Conservation (phyloP, 331 rosid species). For the Rosa hybrid region DNA sequence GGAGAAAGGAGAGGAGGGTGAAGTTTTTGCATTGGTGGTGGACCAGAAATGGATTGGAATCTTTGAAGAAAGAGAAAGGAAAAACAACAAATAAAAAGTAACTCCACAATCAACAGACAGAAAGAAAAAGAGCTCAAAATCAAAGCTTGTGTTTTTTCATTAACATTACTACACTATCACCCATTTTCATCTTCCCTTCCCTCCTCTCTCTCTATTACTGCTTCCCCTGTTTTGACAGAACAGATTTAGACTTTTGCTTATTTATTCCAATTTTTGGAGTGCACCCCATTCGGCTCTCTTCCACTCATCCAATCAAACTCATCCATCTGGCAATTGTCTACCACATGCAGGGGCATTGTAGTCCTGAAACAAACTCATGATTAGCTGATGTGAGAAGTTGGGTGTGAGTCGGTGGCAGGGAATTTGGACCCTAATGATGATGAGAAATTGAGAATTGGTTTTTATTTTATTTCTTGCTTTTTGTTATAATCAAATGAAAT, state of each 20-base stretch:
- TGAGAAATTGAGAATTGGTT: not conserved
- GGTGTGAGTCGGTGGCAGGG: slow-evolving; percentile 11
- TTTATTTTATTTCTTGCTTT: not conserved
- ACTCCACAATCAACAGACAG: slow-evolving; percentile 20
- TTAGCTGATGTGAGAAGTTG: slow-evolving; percentile 7
- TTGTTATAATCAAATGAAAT: not conserved
- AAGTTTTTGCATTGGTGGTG: slow-evolving; percentile 52
- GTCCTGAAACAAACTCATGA: not conserved
- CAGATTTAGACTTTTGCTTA: not conserved
- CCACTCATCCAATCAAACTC: not conserved
- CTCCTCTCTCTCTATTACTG: not conserved
- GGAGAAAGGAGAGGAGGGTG: slow-evolving; percentile 35
- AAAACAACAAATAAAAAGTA: slow-evolving; percentile 18
- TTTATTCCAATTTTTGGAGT: slow-evolving; percentile 10
- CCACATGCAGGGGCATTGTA: slow-evolving; percentile 9
- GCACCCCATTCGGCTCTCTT: not conserved
- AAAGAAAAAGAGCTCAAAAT: slow-evolving; percentile 23
- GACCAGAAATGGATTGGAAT: slow-evolving; percentile 76
- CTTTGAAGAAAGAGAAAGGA: slow-evolving; percentile 55
- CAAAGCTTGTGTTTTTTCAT: slow-evolving; percentile 24
- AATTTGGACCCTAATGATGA: not conserved
- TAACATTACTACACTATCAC: slow-evolving; percentile 9
- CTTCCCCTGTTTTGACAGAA: not conserved
- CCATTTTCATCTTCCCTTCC: not conserved
- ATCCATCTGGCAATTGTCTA: not conserved